phyloP scores from a whole-genome alignment of 495 filamentous ascomycete species.

The Xylaria castorea region DNA sequence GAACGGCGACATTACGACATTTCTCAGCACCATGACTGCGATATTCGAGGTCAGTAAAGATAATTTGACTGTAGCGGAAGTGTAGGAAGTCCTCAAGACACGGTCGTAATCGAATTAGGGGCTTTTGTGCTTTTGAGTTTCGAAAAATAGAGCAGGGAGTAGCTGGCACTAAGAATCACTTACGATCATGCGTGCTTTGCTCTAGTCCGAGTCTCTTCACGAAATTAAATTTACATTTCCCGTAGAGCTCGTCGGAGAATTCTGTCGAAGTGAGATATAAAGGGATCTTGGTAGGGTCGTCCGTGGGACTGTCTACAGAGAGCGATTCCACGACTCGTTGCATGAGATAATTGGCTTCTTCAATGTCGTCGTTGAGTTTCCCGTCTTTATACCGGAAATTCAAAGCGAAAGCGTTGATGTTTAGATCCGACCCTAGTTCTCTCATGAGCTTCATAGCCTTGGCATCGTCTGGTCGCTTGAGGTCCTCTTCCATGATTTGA shows the following conservation, averaged over 20 bases:
- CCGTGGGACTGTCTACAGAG: conserved; percentile 46
- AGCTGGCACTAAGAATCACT: neutral
- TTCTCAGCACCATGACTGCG: conserved; percentile 47
- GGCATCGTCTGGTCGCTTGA: conserved; percentile 23
- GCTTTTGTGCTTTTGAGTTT: no score
- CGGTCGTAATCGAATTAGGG: neutral
- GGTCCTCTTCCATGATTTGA: conserved; percentile 38
- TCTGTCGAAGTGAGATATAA: conserved; percentile 54
- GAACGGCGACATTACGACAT: conserved; percentile 52
- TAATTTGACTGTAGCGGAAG: neutral
- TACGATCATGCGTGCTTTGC: conserved; percentile 34
- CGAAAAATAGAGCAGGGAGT: neutral
- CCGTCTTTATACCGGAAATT: conserved; percentile 51
- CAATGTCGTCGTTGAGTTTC: conserved; percentile 52
- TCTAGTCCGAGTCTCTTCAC: conserved; percentile 46
- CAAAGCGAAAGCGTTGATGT: conserved; percentile 55
- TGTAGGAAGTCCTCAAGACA: neutral
- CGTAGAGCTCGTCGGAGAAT: conserved; percentile 50
- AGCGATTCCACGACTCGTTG: conserved; percentile 48
- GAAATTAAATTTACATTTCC: conserved; percentile 45
- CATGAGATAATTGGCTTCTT: conserved; percentile 59
- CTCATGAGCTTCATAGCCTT: conserved; percentile 46
- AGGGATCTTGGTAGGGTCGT: conserved; percentile 45
- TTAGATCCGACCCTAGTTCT: conserved; percentile 53
- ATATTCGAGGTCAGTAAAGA: neutral